phyloP scores from a whole-genome alignment of 768 basidiomycete species.

The Rhizopogon vulgaris region DNA sequence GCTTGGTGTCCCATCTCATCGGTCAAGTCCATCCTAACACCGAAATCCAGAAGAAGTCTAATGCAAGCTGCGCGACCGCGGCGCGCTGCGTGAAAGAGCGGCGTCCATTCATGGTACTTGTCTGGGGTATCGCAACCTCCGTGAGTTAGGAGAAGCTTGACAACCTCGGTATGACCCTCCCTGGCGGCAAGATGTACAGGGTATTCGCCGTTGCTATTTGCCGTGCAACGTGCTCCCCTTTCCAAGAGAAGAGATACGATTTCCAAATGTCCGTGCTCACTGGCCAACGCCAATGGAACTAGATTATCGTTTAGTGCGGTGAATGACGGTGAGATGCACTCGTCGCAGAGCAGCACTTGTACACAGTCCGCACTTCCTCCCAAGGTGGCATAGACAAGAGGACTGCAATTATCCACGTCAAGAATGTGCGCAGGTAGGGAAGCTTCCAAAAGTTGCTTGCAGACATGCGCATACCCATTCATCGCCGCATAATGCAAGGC shows the following conservation, averaged over 20 bases:
- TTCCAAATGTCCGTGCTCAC: slow-evolving; percentile 81
- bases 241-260: slow-evolving; percentile 74
- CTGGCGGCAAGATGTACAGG: slow-evolving; percentile 94
- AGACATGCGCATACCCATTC: slow-evolving; percentile 78
- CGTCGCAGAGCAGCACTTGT: slow-evolving; percentile 68
- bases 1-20: slow-evolving; percentile 86
- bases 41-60: slow-evolving; percentile 70
- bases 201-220: slow-evolving; percentile 95
- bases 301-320: slow-evolving; percentile 58
- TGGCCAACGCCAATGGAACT: slow-evolving; percentile 85
- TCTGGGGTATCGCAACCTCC: slow-evolving; percentile 84
- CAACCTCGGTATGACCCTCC: slow-evolving; percentile 85
- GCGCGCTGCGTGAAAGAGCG: slow-evolving; percentile 90
- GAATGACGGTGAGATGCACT: slow-evolving; percentile 59
- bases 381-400: slow-evolving; percentile 90
- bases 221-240: slow-evolving; percentile 68
- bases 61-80: slow-evolving; percentile 77
- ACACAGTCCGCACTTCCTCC: slow-evolving; percentile 82
- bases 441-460: slow-evolving; percentile 67
- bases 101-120: slow-evolving; percentile 99
- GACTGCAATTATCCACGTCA: slow-evolving; percentile 91
- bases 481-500: slow-evolving; percentile 95
- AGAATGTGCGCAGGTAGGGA: slow-evolving; percentile 58
- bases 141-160: slow-evolving; percentile 63
- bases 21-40: slow-evolving; percentile 62